phyloP scores from a whole-genome alignment of 495 filamentous ascomycete genomes.

The Penicillium mononematosum region DNA sequence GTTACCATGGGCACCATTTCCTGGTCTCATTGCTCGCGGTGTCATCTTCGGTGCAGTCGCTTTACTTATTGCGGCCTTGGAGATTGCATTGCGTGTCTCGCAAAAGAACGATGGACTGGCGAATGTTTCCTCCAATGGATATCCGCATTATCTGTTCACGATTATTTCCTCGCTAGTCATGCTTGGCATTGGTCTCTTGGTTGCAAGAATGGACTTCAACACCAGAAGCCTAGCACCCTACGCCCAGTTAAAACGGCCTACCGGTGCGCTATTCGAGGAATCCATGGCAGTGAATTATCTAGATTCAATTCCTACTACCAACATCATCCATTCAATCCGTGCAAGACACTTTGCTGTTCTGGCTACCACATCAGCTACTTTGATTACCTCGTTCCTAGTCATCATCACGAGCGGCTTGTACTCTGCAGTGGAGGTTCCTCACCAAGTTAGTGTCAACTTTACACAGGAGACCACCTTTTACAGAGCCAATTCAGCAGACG shows the following conservation, averaged over 20 bases:
- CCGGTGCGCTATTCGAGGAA: slow-evolving; percentile 3
- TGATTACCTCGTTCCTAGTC: slow-evolving; percentile 11
- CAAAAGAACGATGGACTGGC: slow-evolving; percentile 12
- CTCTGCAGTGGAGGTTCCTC: slow-evolving; percentile 10
- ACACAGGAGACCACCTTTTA: not conserved
- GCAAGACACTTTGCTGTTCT: slow-evolving; percentile 14
- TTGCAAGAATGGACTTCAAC: slow-evolving; percentile 16
- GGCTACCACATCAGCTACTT: slow-evolving; percentile 12
- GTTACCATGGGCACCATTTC: slow-evolving; percentile 16
- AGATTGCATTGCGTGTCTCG: slow-evolving; percentile 15
- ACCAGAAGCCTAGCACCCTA: slow-evolving; percentile 18
- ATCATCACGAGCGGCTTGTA: slow-evolving; percentile 20
- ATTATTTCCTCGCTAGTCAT: slow-evolving; percentile 16
- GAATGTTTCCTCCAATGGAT: slow-evolving; percentile 2
- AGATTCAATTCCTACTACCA: slow-evolving; percentile 7
- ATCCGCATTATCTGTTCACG: slow-evolving; percentile 19
- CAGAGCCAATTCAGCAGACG: not conserved
- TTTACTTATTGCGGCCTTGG: slow-evolving; percentile 8
- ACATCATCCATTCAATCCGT: not conserved
- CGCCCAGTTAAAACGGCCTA: not conserved
- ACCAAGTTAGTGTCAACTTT: not conserved
- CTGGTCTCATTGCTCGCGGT: slow-evolving; percentile 3
- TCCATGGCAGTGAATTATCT: slow-evolving; percentile 13
- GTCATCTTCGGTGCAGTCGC: slow-evolving; percentile 7
- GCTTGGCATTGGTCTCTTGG: slow-evolving; percentile 5